Base-by-base conservation (phyloP, 495 filamentous ascomycete species). In the Hypoxylon subgilvum region DNA sequence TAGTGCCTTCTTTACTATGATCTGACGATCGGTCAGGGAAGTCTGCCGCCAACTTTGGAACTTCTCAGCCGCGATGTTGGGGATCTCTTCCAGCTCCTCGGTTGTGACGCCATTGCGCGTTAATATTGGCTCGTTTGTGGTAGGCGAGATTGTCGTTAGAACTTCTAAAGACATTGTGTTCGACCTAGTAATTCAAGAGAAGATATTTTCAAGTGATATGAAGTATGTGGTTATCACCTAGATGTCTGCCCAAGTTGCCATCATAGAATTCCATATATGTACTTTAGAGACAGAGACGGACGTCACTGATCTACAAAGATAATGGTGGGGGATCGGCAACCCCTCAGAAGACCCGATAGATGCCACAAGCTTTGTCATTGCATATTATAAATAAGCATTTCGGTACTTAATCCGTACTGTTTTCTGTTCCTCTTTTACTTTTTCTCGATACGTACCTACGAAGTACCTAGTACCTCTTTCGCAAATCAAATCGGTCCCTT, bases 131-230 rank as follows among this genome's bases (percentile, higher is more conserved):
- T 88, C 80, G 71, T 89, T 88, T 38, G 91, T 96, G 30, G 84
- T 86, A 39, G 92, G 92, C 2, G 92, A 96, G 65, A 96, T 90
- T 41, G 92, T 96, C 1, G 84, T 93, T 65, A 96, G 84, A 1
- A 79, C 85, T 82, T 95, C 92, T 35, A 84, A 72, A 50, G 89
- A 84, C 89, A 94, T 94, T 22, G 36, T 28, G n/a, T 5, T 40
- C 25, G 28, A 51, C 46, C 3, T 44, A 28, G 10, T 50, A 36
- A 36, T 8, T 46, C 12, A 21, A 1, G 14, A 31, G 31, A 18
- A 12, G 22, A 19, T 8, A 23, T 38, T 7, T 22, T 18, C 17
- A 45, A 14, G 28, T 27, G 3, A 27, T 27, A 27, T n/a, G n/a
- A n/a, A n/a, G n/a, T n/a, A n/a, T n/a, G n/a, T n/a, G n/a, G n/a